Evolutionary conservation across 1,139 yeast genomes (phyloP), one percentile per base, ranked within the genome.

Genomic region (Candida tetrigidarum): DNA sequence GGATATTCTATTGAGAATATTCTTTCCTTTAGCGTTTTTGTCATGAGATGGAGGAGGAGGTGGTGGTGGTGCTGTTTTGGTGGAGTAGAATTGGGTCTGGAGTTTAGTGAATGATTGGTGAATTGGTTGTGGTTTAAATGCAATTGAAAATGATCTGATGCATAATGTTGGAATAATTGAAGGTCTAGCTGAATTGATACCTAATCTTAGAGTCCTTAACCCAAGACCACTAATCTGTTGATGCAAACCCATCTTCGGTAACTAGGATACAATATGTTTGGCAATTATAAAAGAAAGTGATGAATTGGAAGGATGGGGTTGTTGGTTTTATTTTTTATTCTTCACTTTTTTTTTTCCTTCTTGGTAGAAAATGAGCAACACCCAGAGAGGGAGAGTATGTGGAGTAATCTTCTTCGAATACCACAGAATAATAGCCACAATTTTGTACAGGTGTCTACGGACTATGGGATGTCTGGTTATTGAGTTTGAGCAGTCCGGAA

Each of bases 51-150:
- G 64, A 14, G 72, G 71, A 12, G 74, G 70, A 27, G 67, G 67
- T 6, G 73, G 68, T 9, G 76, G 76, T n/a, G 76, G 75, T 7
- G 74, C 69, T 23, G 69, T 64, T 33, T 57, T 57, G 19, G 68
- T 59, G 35, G 67, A 62, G 39, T 61, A 62, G 27, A 34, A 48
- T 7, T 30, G 29, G 15, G 15, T 26, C 9, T 30, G 36, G 16
- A 29, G 33, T 29, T 29, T 29, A 2, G 20, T 15, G 4, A 15
- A 28, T 36, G 30, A 22, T 29, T 32, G 41, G 10, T 23, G 32
- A 23, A 29, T 7, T 30, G n/a, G n/a, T 39, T 14, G 22, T 16
- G 28, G 19, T 35, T 20, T 7, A n/a, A 12, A 14, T 22, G 37
- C 14, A 14, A 35, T 22, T 12, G 12, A 14, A 15, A 19, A 25